These are phyloP conservation scores for Kokia cookei DNA, from an alignment of 441 rosid species.

Conservation along the genomic window DNA sequence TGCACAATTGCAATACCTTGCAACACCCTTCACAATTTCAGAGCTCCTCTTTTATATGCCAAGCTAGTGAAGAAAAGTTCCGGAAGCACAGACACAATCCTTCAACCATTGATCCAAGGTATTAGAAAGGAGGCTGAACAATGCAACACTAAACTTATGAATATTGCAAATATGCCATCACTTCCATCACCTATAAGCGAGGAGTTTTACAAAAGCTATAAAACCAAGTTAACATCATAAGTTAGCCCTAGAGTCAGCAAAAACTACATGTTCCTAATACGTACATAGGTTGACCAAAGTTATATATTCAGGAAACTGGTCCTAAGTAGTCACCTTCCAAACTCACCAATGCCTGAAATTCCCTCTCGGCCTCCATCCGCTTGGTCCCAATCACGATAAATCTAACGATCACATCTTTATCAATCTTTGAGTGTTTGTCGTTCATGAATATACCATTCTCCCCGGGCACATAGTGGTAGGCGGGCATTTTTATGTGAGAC, in stretches of 20 bases:
- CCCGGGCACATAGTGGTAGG: constrained; percentile 45
- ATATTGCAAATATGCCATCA: too few relatives aligned
- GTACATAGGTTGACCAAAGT: background rate
- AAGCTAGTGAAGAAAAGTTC: too few relatives aligned
- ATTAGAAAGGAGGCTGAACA: too few relatives aligned
- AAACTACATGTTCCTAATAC: background rate
- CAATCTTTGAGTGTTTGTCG: constrained; percentile 54
- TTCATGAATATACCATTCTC: constrained; percentile 67
- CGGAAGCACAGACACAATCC: too few relatives aligned
- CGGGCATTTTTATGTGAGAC: constrained; percentile 53
- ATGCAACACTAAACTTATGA: too few relatives aligned
- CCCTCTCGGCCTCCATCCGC: constrained; percentile 79
- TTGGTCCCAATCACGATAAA: constrained; percentile 58
- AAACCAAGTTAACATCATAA: background rate
- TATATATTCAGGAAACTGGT: constrained; percentile 22
- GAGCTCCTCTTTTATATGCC: too few relatives aligned
- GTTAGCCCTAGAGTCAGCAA: background rate
- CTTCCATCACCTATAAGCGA: too few relatives aligned
- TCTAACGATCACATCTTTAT: constrained; percentile 42
- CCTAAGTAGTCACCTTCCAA: constrained; percentile 81
- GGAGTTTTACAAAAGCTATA: too few relatives aligned
- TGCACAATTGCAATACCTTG: too few relatives aligned
- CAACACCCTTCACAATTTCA: too few relatives aligned
- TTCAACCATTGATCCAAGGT: too few relatives aligned
- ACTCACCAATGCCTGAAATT: constrained; percentile 77